A percentile compares a stretch with the other conserved stretches of the same genome.
phyloP scores from a whole-genome alignment of 2,329 filamentous ascomycete genomes.

The Ilyonectria destructans region DNA sequence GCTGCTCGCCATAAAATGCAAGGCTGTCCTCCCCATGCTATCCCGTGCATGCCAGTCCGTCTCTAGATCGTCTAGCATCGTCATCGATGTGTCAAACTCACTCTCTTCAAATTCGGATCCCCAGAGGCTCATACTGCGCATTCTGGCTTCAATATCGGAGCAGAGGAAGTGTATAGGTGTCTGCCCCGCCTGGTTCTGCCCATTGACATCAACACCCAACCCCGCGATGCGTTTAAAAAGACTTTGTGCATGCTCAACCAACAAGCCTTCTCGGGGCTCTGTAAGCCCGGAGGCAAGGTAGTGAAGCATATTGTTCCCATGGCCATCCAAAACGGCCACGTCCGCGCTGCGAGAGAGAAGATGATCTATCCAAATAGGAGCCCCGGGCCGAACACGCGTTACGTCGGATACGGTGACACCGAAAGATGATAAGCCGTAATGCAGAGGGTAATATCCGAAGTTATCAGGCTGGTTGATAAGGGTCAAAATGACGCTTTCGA shows the following conservation, averaged over 20 bases:
- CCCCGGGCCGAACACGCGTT: no score
- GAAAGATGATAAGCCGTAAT: slow-evolving; percentile 33
- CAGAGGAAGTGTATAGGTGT: slow-evolving; percentile 32
- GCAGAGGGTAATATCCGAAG: slow-evolving; percentile 36
- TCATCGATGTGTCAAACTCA: background rate
- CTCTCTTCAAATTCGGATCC: no score
- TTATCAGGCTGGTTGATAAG: slow-evolving; percentile 36
- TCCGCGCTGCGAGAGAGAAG: slow-evolving; percentile 32
- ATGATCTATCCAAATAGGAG: slow-evolving; percentile 27
- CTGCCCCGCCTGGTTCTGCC: slow-evolving; percentile 34
- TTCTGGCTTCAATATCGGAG: background rate
- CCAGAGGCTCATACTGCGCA: no score
- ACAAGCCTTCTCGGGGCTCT: background rate
- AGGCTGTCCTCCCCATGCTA: slow-evolving; percentile 22
- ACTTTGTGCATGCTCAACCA: background rate
- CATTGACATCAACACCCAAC: slow-evolving; percentile 35
- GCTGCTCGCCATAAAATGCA: slow-evolving; percentile 31
- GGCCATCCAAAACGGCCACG: slow-evolving; percentile 24
- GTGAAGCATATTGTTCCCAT: slow-evolving; percentile 34
- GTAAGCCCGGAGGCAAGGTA: slow-evolving; percentile 22
- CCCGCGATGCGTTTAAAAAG: slow-evolving; percentile 26
- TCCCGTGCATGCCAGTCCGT: slow-evolving; percentile 38
- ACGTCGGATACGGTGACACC: background rate
- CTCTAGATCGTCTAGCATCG: slow-evolving; percentile 30
- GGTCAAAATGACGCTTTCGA: slow-evolving; percentile 10